A percentile compares a stretch with the other conserved stretches of the same genome.
Evolutionary conservation across 441 rosid genomes (phyloP).

Genomic region (Erysimum cheiri): DNA sequence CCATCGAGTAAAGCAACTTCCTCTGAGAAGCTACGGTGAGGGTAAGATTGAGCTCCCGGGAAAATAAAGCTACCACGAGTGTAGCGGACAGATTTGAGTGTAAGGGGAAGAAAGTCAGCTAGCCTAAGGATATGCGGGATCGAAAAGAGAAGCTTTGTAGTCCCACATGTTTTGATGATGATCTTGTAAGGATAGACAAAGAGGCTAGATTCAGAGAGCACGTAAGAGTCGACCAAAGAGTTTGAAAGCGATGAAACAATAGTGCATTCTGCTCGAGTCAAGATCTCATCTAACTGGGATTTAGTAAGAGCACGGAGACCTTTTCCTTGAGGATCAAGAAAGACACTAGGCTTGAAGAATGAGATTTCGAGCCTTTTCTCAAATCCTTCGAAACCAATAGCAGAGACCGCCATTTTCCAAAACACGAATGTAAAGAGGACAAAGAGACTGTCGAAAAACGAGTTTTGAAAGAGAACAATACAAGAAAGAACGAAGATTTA

Average conservation of each 20-base stretch:
- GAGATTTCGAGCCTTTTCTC: conserved; percentile 87
- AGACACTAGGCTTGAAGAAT: conserved; percentile 62
- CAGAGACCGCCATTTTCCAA: conserved; percentile 55
- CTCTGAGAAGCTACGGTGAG: conserved; percentile 77
- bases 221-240: conserved; percentile 70
- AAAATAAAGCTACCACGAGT: conserved; percentile 76
- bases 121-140: conserved; percentile 67
- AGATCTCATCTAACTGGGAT: conserved; percentile 70
- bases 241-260: conserved; percentile 74
- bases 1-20: conserved; percentile 74
- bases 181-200: conserved; percentile 82
- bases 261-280: conserved; percentile 78
- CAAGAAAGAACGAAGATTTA: conserved; percentile 18
- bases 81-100: conserved; percentile 62
- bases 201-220: conserved; percentile 88
- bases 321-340: conserved; percentile 70
- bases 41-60: conserved; percentile 77
- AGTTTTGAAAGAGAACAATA: conserved; percentile 29
- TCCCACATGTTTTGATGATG: conserved; percentile 90
- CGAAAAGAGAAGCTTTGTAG: conserved; percentile 73
- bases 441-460: background rate
- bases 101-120: conserved; percentile 58
- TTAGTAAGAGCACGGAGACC: conserved; percentile 68
- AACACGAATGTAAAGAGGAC: conserved; percentile 21
- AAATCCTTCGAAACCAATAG: conserved; percentile 88